Conservation (phyloP, 164 flowering plant species). For the Akebia trifoliata region DNA sequence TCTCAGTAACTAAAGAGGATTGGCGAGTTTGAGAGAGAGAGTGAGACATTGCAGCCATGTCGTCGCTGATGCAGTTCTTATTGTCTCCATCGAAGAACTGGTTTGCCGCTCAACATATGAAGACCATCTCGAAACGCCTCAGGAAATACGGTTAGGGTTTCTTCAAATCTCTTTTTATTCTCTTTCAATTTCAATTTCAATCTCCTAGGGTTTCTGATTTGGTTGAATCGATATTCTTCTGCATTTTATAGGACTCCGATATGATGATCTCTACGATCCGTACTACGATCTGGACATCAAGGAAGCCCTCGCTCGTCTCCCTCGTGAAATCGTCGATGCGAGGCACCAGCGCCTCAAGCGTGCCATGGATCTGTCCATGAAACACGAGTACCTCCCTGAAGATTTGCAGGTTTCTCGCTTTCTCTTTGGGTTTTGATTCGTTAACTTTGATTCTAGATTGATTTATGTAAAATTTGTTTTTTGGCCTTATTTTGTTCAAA, state of each 20-base stretch:
- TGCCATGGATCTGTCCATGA: conserved; percentile 97
- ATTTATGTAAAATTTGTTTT: too few species aligned
- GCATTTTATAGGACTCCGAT: conserved; percentile 72
- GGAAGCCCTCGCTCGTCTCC: conserved; percentile 83
- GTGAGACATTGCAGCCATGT: conserved; percentile 29
- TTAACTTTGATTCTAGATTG: background rate
- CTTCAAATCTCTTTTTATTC: too few species aligned
- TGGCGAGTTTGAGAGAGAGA: conserved; percentile 16
- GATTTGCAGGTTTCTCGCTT: conserved; percentile 94
- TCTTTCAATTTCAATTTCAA: background rate
- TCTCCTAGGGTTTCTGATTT: conserved; percentile 6
- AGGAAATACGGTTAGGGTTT: conserved; percentile 53
- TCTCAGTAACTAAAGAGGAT: too few species aligned
- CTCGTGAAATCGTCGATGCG: conserved; percentile 85
- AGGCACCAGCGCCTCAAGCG: conserved; percentile 91
- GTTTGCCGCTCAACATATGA: conserved; percentile 66
- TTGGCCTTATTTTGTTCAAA: too few species aligned
- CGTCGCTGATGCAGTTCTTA: conserved; percentile 38
- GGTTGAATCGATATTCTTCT: background rate
- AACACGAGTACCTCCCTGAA: conserved; percentile 81
- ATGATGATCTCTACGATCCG: conserved; percentile 88
- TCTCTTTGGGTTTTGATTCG: background rate
- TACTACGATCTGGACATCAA: conserved; percentile 72
- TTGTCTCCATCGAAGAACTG: conserved; percentile 60
- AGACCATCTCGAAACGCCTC: conserved; percentile 61